Conservation (phyloP, 768 basidiomycete genomes). For the Panaeolus papilionaceus region DNA sequence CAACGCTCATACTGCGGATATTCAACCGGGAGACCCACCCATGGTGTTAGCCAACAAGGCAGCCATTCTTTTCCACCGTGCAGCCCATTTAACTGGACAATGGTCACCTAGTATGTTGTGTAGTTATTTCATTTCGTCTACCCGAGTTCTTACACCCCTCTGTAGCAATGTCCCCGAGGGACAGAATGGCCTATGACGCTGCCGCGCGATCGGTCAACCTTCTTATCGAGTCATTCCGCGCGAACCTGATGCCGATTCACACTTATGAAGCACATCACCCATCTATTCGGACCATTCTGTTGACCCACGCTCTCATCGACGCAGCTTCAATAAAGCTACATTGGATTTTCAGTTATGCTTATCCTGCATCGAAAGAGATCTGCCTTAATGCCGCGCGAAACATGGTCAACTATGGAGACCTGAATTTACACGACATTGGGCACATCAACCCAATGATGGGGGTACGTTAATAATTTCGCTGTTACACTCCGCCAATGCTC, state of each 20-base stretch:
- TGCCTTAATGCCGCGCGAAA: constrained; percentile 51
- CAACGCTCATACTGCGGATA: constrained; percentile 37
- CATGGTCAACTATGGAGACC: constrained; percentile 46
- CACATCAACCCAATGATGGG: constrained; percentile 57
- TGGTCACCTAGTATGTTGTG: constrained; percentile 46
- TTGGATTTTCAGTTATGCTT: constrained; percentile 49
- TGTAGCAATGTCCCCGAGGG: constrained; percentile 47
- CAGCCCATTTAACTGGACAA: constrained; percentile 57
- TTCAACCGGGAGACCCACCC: constrained; percentile 41
- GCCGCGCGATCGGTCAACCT: constrained; percentile 53
- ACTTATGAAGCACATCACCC: constrained; percentile 40
- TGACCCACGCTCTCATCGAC: constrained; percentile 55
- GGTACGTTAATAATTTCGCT: constrained; percentile 40
- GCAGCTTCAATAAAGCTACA: constrained; percentile 61
- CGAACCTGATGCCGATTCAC: constrained; percentile 39
- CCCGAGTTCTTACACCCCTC: constrained; percentile 20
- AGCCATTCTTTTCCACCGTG: constrained; percentile 62
- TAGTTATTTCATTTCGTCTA: constrained; percentile 6
- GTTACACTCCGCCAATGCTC: constrained; percentile 19
- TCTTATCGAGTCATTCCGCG: constrained; percentile 49
- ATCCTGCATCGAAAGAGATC: constrained; percentile 47
- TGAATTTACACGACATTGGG: constrained; percentile 45
- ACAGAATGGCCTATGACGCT: constrained; percentile 47
- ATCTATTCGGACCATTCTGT: constrained; percentile 42
- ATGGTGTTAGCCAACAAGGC: constrained; percentile 58